Conservation (phyloP, 345 rosid genomes). For the Camelina laxa region DNA sequence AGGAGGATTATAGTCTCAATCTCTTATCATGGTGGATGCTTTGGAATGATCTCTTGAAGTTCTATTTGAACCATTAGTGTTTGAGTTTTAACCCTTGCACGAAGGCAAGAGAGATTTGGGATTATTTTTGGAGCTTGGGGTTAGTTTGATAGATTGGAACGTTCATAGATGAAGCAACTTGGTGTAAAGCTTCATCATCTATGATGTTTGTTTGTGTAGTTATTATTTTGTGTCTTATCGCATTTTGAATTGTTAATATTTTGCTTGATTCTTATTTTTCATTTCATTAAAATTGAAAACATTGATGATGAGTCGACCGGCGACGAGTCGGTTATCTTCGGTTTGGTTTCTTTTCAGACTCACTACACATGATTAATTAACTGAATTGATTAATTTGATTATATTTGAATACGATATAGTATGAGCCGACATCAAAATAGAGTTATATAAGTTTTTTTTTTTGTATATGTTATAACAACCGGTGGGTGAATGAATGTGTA, state of each 20-base stretch:
- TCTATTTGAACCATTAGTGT: constrained; percentile 3
- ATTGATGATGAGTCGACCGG: not conserved
- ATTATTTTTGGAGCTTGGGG: not conserved
- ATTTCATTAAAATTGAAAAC: not conserved
- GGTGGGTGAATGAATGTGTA: constrained; percentile 14
- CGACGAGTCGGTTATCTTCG: too few relatives aligned
- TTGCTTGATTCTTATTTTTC: not conserved
- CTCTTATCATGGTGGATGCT: not conserved
- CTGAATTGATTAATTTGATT: not conserved
- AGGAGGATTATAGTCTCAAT: not conserved
- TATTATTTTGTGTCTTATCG: not conserved
- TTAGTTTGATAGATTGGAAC: constrained; percentile 10
- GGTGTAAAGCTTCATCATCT: not conserved
- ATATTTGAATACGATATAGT: not conserved
- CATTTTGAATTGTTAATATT: not conserved
- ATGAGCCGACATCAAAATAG: not conserved
- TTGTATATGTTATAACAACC: constrained; percentile 4
- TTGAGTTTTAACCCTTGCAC: constrained; percentile 9
- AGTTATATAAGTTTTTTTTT: not conserved
- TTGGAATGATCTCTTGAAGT: constrained; percentile 3
- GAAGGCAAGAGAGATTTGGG: constrained; percentile 1
- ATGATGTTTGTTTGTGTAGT: not conserved
- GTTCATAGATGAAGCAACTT: constrained; percentile 1
- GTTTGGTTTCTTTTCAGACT: not conserved
- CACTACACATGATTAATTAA: not conserved